Evolutionary conservation across 2,329 filamentous ascomycete species (phyloP), one percentile per base, ranked within the genome.

Genomic region (Aspergillus texensis): DNA sequence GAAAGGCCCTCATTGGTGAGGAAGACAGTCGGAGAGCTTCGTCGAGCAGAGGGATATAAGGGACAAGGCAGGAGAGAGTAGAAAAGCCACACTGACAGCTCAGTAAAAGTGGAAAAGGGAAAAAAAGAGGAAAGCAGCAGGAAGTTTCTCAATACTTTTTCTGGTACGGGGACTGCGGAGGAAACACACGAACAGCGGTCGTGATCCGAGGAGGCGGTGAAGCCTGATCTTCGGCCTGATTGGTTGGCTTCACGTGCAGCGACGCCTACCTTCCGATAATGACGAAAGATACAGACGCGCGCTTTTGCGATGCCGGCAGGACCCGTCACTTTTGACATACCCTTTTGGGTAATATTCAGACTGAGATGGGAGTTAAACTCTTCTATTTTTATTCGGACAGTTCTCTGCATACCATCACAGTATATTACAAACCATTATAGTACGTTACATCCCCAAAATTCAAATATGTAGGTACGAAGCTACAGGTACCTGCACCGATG

Each of bases 1-100:
- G 71, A 72, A 68, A 64, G 70, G 67, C 69, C 75, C 74, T 77
- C 77, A 78, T 78, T 74, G 65, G 63, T 59, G 60, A 62, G 58
- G 62, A 56, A 58, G 48, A 62, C 36, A 53, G 61, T 60, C 48
- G 60, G 60, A 63, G 52, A 65, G 69, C 54, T 62, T 64, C 65
- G 65, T 67, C 67, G 65, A 71, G 63, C 65, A 68, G 62, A 67
- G 67, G 28, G 46, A 39, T 39, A 63, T 19, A 24, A 34, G 50
- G 50, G 57, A 64, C 50, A 62, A 62, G 50, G 57, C 55, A 62
- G 58, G 54, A 60, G 60, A 58, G 50, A 55, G 58, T 62, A 61
- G 41, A 55, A 24, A 66, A 62, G 63, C 59, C 62, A 58, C 59
- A 67, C 57, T 60, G 62, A 62, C 50, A 58, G 68, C 26, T 34